Evolutionary conservation across 164 flowering plant species (phyloP).

Genomic region (Vitis cinerea): DNA sequence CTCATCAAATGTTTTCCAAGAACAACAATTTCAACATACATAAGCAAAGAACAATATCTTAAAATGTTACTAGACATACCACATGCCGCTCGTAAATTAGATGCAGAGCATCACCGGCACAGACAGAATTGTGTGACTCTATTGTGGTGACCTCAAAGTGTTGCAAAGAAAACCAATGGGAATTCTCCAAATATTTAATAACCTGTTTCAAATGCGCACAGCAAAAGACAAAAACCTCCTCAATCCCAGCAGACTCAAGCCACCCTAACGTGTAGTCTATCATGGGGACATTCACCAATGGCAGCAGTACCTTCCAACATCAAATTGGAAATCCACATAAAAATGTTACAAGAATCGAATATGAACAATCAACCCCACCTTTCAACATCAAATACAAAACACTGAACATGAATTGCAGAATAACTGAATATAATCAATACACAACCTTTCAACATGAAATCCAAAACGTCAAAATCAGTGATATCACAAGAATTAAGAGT

Average conservation of each 20-base stretch:
- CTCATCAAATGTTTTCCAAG: not conserved
- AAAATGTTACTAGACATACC: slow-evolving; percentile 40
- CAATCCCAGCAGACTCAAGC: slow-evolving; percentile 96
- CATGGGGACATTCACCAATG: slow-evolving; percentile 89
- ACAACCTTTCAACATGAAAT: too few relatives aligned
- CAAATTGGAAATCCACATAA: not conserved
- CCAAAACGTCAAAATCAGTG: too few relatives aligned
- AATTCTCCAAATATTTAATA: slow-evolving; percentile 64
- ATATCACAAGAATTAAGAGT: too few relatives aligned
- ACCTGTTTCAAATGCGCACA: slow-evolving; percentile 94
- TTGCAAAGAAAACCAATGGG: slow-evolving; percentile 74
- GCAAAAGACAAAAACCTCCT: slow-evolving; percentile 90
- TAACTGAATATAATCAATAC: too few relatives aligned
- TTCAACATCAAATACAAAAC: too few relatives aligned
- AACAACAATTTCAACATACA: not conserved
- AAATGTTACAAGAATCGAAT: not conserved
- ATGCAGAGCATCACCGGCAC: slow-evolving; percentile 98
- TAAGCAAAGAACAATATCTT: not conserved
- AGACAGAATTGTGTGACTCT: slow-evolving; percentile 69
- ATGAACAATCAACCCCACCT: not conserved
- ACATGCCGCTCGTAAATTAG: slow-evolving; percentile 80
- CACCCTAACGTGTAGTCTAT: slow-evolving; percentile 87
- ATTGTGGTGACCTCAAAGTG: slow-evolving; percentile 67
- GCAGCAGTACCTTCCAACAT: slow-evolving; percentile 66
- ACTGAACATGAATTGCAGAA: too few relatives aligned